phyloP scores from a whole-genome alignment of 345 rosid species.

The Hirschfeldia incana region DNA sequence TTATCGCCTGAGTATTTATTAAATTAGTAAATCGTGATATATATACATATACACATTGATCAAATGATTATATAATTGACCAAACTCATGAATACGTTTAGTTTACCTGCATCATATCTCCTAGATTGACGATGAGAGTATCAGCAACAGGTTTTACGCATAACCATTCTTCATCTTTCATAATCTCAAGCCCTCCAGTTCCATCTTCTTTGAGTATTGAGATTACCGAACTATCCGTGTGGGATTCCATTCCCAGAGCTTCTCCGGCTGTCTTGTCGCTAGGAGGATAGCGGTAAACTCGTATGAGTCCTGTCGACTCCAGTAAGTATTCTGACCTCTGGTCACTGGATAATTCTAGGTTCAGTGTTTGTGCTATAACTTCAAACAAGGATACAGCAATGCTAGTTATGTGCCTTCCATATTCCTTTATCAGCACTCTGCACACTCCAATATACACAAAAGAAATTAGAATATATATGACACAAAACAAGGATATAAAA shows the following conservation, averaged over 20 bases:
- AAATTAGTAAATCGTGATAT: neutral
- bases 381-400: slow-evolving; percentile 50
- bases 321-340: slow-evolving; percentile 40
- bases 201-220: slow-evolving; percentile 62
- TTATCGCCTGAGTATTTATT: slow-evolving; percentile 54
- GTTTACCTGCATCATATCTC: slow-evolving; percentile 87
- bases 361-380: slow-evolving; percentile 49
- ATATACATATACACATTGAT: neutral
- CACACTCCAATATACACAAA: slow-evolving; percentile 1
- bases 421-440: slow-evolving; percentile 62
- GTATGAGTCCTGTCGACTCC: slow-evolving; percentile 55
- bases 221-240: slow-evolving; percentile 80
- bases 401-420: slow-evolving; percentile 61
- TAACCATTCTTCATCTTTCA: slow-evolving; percentile 61
- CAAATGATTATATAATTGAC: neutral
- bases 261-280: slow-evolving; percentile 11
- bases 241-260: slow-evolving; percentile 58
- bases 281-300: slow-evolving; percentile 63
- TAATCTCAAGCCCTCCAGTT: slow-evolving; percentile 67
- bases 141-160: slow-evolving; percentile 48
- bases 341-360: slow-evolving; percentile 41
- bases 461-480: neutral
- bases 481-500: neutral
- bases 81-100: neutral
- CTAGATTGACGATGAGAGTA: slow-evolving; percentile 65